Evolutionary conservation across 1,139 yeast species (phyloP).

Genomic region (Kodamaea derodonti): DNA sequence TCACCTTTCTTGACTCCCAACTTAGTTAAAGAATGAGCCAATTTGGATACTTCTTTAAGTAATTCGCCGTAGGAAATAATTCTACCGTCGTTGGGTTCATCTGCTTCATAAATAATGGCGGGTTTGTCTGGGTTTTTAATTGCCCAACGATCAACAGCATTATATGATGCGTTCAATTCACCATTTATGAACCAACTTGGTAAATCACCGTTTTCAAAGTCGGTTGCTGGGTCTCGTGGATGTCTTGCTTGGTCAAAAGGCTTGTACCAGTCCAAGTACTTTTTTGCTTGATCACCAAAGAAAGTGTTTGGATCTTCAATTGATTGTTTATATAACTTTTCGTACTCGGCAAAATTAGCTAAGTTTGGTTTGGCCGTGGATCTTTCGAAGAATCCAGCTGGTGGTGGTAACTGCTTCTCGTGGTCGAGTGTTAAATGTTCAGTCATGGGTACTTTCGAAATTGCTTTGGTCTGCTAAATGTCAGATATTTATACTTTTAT

Average conservation of each 20-base stretch:
- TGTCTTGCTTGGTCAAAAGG: constrained; percentile 58
- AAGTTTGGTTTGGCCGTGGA: constrained; percentile 48
- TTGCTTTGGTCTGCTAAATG: background rate
- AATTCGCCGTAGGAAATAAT: constrained; percentile 68
- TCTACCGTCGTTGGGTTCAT: constrained; percentile 64
- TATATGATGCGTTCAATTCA: constrained; percentile 71
- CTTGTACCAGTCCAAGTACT: constrained; percentile 58
- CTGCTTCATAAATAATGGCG: constrained; percentile 80
- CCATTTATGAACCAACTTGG: constrained; percentile 81
- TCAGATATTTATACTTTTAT: constrained; percentile 1
- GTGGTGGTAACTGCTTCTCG: constrained; percentile 45
- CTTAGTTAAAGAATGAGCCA: constrained; percentile 63
- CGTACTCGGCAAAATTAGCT: constrained; percentile 52
- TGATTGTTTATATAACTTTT: constrained; percentile 59
- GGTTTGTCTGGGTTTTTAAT: constrained; percentile 63
- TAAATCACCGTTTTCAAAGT: constrained; percentile 61
- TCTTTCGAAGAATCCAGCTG: constrained; percentile 54
- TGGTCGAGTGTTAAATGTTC: constrained; percentile 39
- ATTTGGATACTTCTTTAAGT: constrained; percentile 62
- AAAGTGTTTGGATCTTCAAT: constrained; percentile 62
- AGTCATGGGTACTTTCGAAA: constrained; percentile 3
- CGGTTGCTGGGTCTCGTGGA: constrained; percentile 47
- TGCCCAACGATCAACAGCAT: constrained; percentile 81
- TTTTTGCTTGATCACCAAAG: constrained; percentile 59
- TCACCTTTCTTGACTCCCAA: constrained; percentile 78